phyloP scores from a whole-genome alignment of 2,329 filamentous ascomycete species.

The Cyphellophora attinorum region DNA sequence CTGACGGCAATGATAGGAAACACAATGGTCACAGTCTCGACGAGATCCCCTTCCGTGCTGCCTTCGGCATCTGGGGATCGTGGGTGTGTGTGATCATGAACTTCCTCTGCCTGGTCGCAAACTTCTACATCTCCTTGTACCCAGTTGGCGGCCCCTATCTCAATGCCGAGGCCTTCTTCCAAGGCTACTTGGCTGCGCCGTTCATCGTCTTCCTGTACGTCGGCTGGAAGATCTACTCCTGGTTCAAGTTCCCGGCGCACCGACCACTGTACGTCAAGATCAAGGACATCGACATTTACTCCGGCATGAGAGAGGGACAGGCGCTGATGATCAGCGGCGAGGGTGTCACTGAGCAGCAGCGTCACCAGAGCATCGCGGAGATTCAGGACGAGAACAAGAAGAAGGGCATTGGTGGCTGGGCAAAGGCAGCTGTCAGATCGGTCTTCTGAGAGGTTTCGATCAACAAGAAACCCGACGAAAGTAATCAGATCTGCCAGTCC shows the following conservation, averaged over 20 bases:
- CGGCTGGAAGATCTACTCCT: constrained; percentile 32
- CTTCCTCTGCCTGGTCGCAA: constrained; percentile 63
- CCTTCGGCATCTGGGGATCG: constrained; percentile 70
- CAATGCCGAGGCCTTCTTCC: constrained; percentile 19
- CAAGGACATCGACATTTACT: constrained; percentile 25
- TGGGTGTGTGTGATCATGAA: constrained; percentile 74
- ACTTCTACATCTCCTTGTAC: constrained; percentile 82
- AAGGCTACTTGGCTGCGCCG: constrained; percentile 20
- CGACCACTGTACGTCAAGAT: constrained; percentile 21
- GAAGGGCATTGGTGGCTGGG: constrained; percentile 10
- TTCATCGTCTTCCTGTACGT: constrained; percentile 45
- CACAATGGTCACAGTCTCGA: constrained; percentile 56
- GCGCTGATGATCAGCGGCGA: constrained; percentile 15
- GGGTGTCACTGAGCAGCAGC: constrained; percentile 16
- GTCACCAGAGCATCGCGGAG: constrained; percentile 20
- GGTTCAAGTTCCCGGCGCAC: constrained; percentile 18
- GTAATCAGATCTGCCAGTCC: no score
- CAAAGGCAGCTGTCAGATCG: not conserved
- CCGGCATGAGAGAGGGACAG: constrained; percentile 21
- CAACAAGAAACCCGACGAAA: no score
- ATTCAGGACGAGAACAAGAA: constrained; percentile 21
- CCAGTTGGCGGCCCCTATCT: constrained; percentile 46
- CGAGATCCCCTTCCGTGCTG: constrained; percentile 72
- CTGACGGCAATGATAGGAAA: constrained; percentile 46
- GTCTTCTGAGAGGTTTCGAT: no score